Evolutionary conservation across 345 rosid species (phyloP), one percentile per base, ranked within the genome.

Genomic region (Clausena lansium): DNA sequence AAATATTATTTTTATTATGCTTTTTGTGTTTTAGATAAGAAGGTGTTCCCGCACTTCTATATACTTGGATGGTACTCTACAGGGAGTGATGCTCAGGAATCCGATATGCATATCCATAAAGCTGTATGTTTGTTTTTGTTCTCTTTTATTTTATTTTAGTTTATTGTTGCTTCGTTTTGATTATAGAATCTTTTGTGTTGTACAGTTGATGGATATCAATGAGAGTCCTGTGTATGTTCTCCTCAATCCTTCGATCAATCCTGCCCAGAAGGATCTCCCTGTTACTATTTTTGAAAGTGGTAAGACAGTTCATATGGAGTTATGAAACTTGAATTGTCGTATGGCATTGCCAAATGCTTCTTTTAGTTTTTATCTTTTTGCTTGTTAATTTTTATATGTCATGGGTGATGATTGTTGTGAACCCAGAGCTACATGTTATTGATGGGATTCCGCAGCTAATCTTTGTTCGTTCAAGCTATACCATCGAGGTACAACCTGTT

Each of bases 41-140:
- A 96, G 91, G 98, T 96, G 47, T 94, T 94, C 77, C 97, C 97
- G 20, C 83, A 91, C 80, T 96, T 90, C 74, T 96, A 94, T 72
- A 84, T 94, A 20, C 86, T 96, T 67, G 99, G 99, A 83, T 96
- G 98, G 99, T 96, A 96, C 80, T 96, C 98, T 6, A 91, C 93
- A 0, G 99, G 98, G 41, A 84, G 92, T 76, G 97, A 94, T 64
- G 97, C 98, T 7, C 76, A 90, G 63, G 98, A 92, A 83, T 90
- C 97, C 25, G 99, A 96, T 81, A 89, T 94, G 98, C 93, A 82
- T 76, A 90, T 96, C 65, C 99, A 93, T 72, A 96, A 89, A 91
- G 93, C 98, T 77, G 97, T 96, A 83, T 81, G 95, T 85, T 17
- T 5, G 3, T 24, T n/a, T 1, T 57, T 57, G 20, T 27, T 11